A percentile compares a stretch with the other conserved stretches of the same genome.
Conservation (phyloP, 441 rosid species). For the Gossypium trilobum region DNA sequence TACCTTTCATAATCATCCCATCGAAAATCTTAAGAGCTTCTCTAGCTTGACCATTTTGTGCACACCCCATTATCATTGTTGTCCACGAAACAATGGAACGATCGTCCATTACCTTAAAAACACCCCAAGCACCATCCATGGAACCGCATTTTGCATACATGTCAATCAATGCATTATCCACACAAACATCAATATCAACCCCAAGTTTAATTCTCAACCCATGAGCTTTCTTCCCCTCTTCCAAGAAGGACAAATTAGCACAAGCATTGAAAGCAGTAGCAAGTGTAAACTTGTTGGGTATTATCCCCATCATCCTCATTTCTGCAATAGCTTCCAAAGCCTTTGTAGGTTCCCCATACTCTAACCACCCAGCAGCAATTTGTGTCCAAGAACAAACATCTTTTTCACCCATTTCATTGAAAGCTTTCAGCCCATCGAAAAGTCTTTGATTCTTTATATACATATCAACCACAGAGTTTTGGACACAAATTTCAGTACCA, state of each 20-base stretch:
- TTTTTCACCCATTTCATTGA: conserved; percentile 23
- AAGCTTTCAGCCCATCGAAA: conserved; percentile 26
- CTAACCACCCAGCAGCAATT: conserved; percentile 32
- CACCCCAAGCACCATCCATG: conserved; percentile 31
- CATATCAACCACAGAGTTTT: conserved; percentile 33
- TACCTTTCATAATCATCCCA: conserved; percentile 26
- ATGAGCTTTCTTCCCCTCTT: conserved; percentile 25
- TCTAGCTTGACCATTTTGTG: conserved; percentile 31
- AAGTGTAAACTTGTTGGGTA: conserved; percentile 32
- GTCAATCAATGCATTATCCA: conserved; percentile 35
- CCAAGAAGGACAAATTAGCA: conserved; percentile 25
- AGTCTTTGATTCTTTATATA: conserved; percentile 25
- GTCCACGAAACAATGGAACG: conserved; percentile 36
- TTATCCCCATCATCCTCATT: conserved; percentile 30
- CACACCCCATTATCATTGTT: conserved; percentile 35
- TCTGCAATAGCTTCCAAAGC: conserved; percentile 28
- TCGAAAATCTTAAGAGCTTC: conserved; percentile 30
- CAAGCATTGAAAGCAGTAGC: conserved; percentile 31
- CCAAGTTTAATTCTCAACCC: conserved; percentile 31
- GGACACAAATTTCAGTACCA: conserved; percentile 33
- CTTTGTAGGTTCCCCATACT: conserved; percentile 26
- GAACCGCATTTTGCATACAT: conserved; percentile 36
- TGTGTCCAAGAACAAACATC: conserved; percentile 37
- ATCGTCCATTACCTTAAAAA: conserved; percentile 24
- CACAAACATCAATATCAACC: conserved; percentile 25